A percentile compares a stretch with the other conserved stretches of the same genome.
phyloP scores from a whole-genome alignment of 257 asterid species.

The Nyctanthes arbortristis region DNA sequence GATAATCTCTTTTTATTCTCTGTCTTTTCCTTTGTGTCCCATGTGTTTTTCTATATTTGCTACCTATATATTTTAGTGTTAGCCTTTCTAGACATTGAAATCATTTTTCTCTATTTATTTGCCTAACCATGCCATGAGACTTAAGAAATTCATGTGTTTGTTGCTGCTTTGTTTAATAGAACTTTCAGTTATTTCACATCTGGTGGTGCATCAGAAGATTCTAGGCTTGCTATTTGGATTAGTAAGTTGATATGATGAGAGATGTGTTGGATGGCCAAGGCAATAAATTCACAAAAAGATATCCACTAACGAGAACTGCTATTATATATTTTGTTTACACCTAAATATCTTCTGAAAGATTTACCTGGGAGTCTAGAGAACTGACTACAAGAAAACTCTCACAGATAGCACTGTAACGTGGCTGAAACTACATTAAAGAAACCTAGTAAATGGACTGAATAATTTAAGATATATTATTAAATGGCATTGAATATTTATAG shows the following conservation, averaged over 20 bases:
- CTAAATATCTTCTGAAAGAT: too few relatives aligned
- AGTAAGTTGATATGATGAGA: neutral
- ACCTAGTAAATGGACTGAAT: too few relatives aligned
- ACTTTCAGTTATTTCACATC: neutral
- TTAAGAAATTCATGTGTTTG: neutral
- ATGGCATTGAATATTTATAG: too few relatives aligned
- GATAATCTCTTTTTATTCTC: neutral
- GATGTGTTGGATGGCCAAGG: too few relatives aligned
- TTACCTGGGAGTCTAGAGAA: too few relatives aligned
- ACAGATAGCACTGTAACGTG: too few relatives aligned
- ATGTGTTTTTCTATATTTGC: neutral
- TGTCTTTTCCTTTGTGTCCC: neutral
- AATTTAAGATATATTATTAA: too few relatives aligned
- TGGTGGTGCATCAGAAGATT: neutral
- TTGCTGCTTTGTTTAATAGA: neutral
- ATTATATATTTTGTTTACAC: too few relatives aligned
- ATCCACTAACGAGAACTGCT: too few relatives aligned
- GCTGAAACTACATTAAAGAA: too few relatives aligned
- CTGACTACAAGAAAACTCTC: too few relatives aligned
- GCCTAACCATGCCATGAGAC: neutral
- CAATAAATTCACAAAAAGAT: too few relatives aligned
- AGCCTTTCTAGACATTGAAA: neutral
- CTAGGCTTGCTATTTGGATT: neutral
- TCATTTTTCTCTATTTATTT: neutral
- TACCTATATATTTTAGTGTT: neutral